A percentile compares a stretch with the other conserved stretches of the same genome.
These are phyloP conservation scores for Apophysomyces elegans DNA, from an alignment of 371 early-diverging fungal genomes.

Conservation along the genomic window DNA sequence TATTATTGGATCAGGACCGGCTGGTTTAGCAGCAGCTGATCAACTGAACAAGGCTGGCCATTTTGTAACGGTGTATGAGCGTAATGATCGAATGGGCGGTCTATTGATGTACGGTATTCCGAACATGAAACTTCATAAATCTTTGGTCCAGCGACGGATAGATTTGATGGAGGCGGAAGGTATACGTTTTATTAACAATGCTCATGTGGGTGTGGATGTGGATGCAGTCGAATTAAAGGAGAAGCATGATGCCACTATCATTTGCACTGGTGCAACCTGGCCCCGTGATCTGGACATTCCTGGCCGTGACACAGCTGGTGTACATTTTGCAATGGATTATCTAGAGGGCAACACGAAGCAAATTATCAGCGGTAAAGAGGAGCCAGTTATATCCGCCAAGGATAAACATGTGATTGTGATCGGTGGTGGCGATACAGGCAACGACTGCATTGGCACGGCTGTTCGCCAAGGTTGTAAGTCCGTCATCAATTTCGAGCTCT, in stretches of 20 bases:
- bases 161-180: slow-evolving; percentile 94
- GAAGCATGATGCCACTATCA: slow-evolving; percentile 80
- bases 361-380: slow-evolving; percentile 78
- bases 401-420: slow-evolving; percentile 95
- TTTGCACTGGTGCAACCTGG: slow-evolving; percentile 97
- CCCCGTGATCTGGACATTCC: slow-evolving; percentile 93
- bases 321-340: slow-evolving; percentile 98
- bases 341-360: slow-evolving; percentile 88
- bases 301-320: slow-evolving; percentile 84
- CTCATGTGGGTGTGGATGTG: slow-evolving; percentile 72
- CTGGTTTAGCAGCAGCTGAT: slow-evolving; percentile 97
- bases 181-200: slow-evolving; percentile 81
- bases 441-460: slow-evolving; percentile 95
- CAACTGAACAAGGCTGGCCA: slow-evolving; percentile 97
- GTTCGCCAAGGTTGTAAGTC: slow-evolving; percentile 91
- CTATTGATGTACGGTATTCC: slow-evolving; percentile 98
- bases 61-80: slow-evolving; percentile 92
- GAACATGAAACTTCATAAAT: slow-evolving; percentile 98
- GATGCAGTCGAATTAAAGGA: slow-evolving; percentile 66
- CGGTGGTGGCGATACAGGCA: slow-evolving; percentile 98
- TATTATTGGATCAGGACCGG: slow-evolving; percentile 94
- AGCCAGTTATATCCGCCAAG: slow-evolving; percentile 80
- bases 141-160: slow-evolving; percentile 89
- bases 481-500: slow-evolving; percentile 94
- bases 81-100: slow-evolving; percentile 95